Conservation (phyloP, 371 early-diverging fungal species). For the Nematocida sp. region DNA sequence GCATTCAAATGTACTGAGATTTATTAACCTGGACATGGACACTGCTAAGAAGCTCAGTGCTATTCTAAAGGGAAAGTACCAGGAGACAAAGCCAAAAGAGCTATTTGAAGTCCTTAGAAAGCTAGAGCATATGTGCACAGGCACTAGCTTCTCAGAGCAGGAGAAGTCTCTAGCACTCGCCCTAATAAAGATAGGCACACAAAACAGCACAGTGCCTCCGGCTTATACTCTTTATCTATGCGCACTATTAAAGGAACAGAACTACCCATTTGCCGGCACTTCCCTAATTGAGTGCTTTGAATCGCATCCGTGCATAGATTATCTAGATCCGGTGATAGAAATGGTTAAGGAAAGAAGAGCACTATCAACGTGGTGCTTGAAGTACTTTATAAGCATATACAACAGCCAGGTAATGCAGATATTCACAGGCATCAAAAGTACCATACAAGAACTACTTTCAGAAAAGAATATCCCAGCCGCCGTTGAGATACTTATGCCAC, state of each 20-base stretch:
- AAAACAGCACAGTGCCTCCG: neutral
- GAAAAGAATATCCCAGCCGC: neutral
- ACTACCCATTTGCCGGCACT: neutral
- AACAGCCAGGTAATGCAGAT: neutral
- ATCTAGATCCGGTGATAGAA: neutral
- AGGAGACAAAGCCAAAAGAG: constrained; percentile 1
- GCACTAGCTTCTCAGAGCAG: neutral
- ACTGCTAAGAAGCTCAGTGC: constrained; percentile 5
- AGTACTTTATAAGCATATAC: neutral
- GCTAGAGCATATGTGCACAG: constrained; percentile 10
- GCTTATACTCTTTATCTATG: constrained; percentile 2
- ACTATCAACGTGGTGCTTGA: neutral
- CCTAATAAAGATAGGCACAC: neutral
- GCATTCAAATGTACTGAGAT: neutral
- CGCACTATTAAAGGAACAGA: neutral
- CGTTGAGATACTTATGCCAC: constrained; percentile 9
- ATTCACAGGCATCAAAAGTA: neutral
- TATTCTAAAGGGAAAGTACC: constrained; percentile 2
- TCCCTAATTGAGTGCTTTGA: constrained; percentile 24
- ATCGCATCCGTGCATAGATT: too few species aligned
- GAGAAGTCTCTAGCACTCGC: neutral
- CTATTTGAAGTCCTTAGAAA: constrained; percentile 18
- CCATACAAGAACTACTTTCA: neutral
- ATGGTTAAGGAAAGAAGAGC: neutral
- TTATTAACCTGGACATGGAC: constrained; percentile 1